Evolutionary conservation across 106 monocot genomes (phyloP).

Genomic region (Dioscorea dumetorum): DNA sequence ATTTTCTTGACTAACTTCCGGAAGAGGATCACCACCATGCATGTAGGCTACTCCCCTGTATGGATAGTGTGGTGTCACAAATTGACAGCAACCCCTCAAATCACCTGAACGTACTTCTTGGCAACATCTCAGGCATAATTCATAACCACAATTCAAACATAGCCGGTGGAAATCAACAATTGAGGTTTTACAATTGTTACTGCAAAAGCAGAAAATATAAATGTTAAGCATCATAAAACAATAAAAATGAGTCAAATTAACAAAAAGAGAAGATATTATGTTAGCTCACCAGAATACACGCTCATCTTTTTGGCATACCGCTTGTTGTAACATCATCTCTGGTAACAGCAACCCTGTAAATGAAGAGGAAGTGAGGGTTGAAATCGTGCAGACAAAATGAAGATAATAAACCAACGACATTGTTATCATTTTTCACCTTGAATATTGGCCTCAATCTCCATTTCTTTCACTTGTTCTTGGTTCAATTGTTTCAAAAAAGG

Average conservation of each 20-base stretch:
- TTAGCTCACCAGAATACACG: slow-evolving; percentile 49
- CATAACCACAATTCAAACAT: slow-evolving; percentile 58
- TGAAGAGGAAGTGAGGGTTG: background rate
- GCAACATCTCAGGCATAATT: slow-evolving; percentile 67
- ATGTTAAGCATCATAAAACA: background rate
- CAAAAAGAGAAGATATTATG: background rate
- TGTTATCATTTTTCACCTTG: slow-evolving; percentile 25
- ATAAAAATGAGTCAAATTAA: slow-evolving; percentile 1
- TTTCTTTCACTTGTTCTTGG: slow-evolving; percentile 27
- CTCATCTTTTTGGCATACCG: slow-evolving; percentile 40
- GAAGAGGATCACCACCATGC: slow-evolving; percentile 39
- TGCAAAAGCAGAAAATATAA: slow-evolving; percentile 17
- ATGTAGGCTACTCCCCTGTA: slow-evolving; percentile 36
- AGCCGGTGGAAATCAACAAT: slow-evolving; percentile 64
- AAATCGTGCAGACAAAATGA: background rate
- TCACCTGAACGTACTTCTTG: slow-evolving; percentile 39
- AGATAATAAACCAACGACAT: background rate
- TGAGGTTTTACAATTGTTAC: slow-evolving; percentile 66
- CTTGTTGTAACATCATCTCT: slow-evolving; percentile 25
- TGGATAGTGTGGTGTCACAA: slow-evolving; percentile 8
- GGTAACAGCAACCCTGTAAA: slow-evolving; percentile 21
- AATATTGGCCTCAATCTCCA: slow-evolving; percentile 38
- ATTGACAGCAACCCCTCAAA: slow-evolving; percentile 14
- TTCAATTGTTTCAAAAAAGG: slow-evolving; percentile 27
- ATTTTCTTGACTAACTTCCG: background rate